Evolutionary conservation across 169 alveolate genomes (phyloP).

Genomic region (Eimeria brunetti): DNA sequence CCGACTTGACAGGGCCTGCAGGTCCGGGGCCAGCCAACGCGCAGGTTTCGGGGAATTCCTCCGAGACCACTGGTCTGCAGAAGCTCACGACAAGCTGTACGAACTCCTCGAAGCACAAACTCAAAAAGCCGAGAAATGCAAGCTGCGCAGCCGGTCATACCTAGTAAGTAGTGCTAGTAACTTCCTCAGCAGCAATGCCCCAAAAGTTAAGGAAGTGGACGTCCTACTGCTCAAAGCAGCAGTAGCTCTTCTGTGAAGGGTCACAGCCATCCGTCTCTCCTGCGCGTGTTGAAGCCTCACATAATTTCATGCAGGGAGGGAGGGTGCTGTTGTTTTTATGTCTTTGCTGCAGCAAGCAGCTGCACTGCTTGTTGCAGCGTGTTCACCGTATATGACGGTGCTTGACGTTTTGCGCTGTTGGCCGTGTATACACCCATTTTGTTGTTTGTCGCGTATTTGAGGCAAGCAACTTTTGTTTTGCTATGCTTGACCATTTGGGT

Average conservation of each 20-base stretch:
- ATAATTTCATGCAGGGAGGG: background rate
- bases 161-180: background rate
- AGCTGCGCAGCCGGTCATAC: background rate
- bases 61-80: background rate
- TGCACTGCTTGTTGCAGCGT: background rate
- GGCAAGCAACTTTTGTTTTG: background rate
- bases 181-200: background rate
- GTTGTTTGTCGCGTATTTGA: background rate
- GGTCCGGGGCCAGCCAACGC: background rate
- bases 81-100: background rate
- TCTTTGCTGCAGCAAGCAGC: background rate
- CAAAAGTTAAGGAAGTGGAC: background rate
- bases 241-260: background rate
- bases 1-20: background rate
- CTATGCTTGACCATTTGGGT: background rate
- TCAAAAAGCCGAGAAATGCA: background rate
- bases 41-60: background rate
- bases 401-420: background rate
- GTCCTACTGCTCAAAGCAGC: background rate
- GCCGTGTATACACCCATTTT: background rate
- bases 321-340: background rate
- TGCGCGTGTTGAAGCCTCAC: background rate
- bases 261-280: background rate
- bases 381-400: background rate
- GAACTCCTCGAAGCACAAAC: background rate